These are phyloP conservation scores for Byssothecium circinans DNA, from an alignment of 2,329 filamentous ascomycete genomes.

Conservation along the genomic window DNA sequence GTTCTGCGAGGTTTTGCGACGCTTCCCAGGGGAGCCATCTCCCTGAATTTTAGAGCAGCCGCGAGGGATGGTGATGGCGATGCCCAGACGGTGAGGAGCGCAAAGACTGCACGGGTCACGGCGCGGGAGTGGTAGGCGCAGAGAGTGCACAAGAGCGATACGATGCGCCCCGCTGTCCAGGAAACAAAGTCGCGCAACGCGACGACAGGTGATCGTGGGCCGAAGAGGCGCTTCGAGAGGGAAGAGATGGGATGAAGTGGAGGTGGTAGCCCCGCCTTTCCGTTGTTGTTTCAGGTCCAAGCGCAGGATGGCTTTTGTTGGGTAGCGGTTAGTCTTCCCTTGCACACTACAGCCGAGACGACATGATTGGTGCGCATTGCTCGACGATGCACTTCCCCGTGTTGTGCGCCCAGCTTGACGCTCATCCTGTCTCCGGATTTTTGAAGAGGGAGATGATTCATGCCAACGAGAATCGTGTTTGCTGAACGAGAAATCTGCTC, in stretches of 20 bases:
- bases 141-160: conserved; percentile 9
- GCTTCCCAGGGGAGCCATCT: conserved; percentile 1
- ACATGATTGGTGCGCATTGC: conserved; percentile 32
- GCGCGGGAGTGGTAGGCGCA: too few species aligned
- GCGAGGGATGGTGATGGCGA: not conserved
- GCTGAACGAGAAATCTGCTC: not conserved
- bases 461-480: not conserved
- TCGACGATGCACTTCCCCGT: not conserved
- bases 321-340: conserved; percentile 6
- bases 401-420: conserved; percentile 26
- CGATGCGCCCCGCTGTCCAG: conserved; percentile 22
- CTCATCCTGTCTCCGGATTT: conserved; percentile 28
- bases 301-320: conserved; percentile 12
- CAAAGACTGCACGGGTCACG: too few species aligned
- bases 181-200: conserved; percentile 22
- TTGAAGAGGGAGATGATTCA: conserved; percentile 6
- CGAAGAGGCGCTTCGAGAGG: conserved; percentile 33
- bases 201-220: conserved; percentile 37
- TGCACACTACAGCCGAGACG: conserved; percentile 6
- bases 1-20: conserved; percentile 10
- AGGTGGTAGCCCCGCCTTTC: conserved; percentile 17
- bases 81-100: conserved; percentile 1
- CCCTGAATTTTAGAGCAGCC: conserved; percentile 1
- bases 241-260: conserved; percentile 22
- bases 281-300: conserved; percentile 19